phyloP scores from a whole-genome alignment of 768 basidiomycete genomes.

The Amanita pallidorosea region DNA sequence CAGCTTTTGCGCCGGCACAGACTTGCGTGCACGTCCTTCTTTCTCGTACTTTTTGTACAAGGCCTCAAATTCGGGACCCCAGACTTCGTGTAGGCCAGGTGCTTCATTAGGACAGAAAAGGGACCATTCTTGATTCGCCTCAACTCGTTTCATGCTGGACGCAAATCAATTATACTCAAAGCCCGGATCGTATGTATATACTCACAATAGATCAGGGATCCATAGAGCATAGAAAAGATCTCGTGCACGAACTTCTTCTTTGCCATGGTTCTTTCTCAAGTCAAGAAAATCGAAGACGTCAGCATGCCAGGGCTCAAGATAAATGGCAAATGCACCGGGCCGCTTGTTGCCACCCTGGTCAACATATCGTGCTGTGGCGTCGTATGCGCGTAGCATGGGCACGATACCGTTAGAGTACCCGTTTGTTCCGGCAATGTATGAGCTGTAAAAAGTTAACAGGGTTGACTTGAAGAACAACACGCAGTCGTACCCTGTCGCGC shows the following conservation, averaged over 20 bases:
- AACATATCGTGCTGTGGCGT: conserved; percentile 96
- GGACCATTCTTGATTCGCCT: conserved; percentile 83
- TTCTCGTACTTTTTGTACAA: conserved; percentile 82
- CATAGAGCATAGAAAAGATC: conserved; percentile 98
- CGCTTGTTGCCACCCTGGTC: conserved; percentile 99
- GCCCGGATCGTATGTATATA: not conserved
- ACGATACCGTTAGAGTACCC: conserved; percentile 99
- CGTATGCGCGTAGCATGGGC: conserved; percentile 97
- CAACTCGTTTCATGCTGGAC: conserved; percentile 90
- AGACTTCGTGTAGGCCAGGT: conserved; percentile 78
- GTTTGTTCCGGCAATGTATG: conserved; percentile 98
- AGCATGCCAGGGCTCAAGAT: conserved; percentile 98
- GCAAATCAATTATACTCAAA: not conserved
- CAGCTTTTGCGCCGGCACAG: conserved; percentile 89
- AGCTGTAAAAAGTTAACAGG: conserved; percentile 35
- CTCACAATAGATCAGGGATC: conserved; percentile 94
- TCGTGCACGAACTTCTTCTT: conserved; percentile 92
- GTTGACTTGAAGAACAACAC: conserved; percentile 3
- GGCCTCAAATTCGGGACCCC: conserved; percentile 82
- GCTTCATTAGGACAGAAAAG: conserved; percentile 98
- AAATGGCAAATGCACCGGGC: conserved; percentile 96
- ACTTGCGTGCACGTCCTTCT: conserved; percentile 79
- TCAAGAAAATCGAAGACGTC: conserved; percentile 98
- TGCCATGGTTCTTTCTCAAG: conserved; percentile 96
- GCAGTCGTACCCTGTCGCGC: conserved; percentile 75